phyloP scores from a whole-genome alignment of 257 asterid genomes.

The Thymus mandschuricus region DNA sequence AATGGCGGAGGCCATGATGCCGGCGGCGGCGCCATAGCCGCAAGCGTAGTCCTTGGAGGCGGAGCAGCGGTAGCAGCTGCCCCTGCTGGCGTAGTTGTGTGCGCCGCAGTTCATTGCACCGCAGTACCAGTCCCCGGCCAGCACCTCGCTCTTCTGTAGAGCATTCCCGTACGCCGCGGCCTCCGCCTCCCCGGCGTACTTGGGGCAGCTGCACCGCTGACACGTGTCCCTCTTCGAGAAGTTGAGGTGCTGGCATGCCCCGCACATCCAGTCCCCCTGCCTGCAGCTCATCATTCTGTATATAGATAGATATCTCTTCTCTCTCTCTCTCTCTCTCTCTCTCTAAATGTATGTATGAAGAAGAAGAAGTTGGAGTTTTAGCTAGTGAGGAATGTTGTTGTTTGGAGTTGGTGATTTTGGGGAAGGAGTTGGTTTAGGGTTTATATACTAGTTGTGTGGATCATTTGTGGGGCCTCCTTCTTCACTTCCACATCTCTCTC shows the following conservation, averaged over 20 bases:
- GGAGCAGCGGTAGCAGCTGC: slow-evolving; percentile 68
- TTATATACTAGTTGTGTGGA: slow-evolving; percentile 45
- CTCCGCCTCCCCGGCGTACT: slow-evolving; percentile 55
- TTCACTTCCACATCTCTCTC: not conserved
- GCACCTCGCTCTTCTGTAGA: slow-evolving; percentile 38
- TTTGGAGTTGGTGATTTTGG: slow-evolving; percentile 45
- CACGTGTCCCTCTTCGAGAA: slow-evolving; percentile 77
- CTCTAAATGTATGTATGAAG: not conserved
- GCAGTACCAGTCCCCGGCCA: slow-evolving; percentile 94
- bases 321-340: not conserved
- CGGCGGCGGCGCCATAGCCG: slow-evolving; percentile 56
- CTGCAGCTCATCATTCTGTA: slow-evolving; percentile 43
- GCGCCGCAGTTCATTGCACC: slow-evolving; percentile 65
- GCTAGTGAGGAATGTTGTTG: not conserved
- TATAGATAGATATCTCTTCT: not conserved
- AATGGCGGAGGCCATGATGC: slow-evolving; percentile 51
- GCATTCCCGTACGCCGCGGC: slow-evolving; percentile 47
- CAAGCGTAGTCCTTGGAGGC: slow-evolving; percentile 48
- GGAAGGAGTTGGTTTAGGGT: slow-evolving; percentile 41
- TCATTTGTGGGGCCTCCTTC: slow-evolving; percentile 41
- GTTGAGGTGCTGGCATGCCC: slow-evolving; percentile 78
- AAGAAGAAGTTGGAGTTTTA: not conserved
- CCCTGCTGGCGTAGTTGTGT: slow-evolving; percentile 85
- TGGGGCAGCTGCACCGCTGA: slow-evolving; percentile 77
- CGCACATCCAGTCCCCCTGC: slow-evolving; percentile 89